Conservation (phyloP, 2,329 filamentous ascomycete genomes). For the Trichoderma gracile region DNA sequence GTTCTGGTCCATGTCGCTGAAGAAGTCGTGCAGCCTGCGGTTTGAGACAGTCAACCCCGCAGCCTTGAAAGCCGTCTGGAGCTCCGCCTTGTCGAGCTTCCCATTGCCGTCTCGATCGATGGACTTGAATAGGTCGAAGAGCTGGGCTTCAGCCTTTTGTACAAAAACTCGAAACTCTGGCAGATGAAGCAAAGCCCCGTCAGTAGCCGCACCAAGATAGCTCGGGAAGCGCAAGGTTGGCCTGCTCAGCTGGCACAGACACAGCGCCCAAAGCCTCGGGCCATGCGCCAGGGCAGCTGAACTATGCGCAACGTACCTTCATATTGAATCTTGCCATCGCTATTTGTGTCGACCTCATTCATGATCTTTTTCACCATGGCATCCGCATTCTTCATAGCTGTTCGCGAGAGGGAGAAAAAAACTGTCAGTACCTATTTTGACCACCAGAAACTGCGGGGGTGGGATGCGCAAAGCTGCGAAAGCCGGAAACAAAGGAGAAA, state of each 20-base stretch:
- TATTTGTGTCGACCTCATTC: conserved; percentile 78
- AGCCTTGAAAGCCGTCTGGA: conserved; percentile 73
- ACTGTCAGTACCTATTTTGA: neutral
- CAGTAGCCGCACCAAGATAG: conserved; percentile 3
- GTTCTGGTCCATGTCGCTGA: conserved; percentile 85
- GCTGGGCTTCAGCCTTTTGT: conserved; percentile 79
- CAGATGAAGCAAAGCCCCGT: conserved; percentile 15
- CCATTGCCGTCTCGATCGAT: conserved; percentile 88
- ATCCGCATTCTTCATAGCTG: conserved; percentile 86
- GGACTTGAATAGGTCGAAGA: conserved; percentile 76
- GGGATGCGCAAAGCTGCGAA: conserved; percentile 5
- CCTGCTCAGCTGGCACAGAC: neutral
- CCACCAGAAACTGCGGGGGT: neutral
- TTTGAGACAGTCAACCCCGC: conserved; percentile 78
- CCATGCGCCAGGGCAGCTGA: neutral
- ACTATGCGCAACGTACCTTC: conserved; percentile 60
- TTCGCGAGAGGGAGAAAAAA: neutral
- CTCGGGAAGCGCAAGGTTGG: neutral
- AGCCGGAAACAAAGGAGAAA: neutral
- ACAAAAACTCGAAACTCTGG: conserved; percentile 92
- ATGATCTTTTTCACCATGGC: conserved; percentile 79
- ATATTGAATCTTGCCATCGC: conserved; percentile 88
- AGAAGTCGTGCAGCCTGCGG: conserved; percentile 79
- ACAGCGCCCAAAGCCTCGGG: neutral
- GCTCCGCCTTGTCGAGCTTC: conserved; percentile 81